phyloP scores from a whole-genome alignment of 1,139 yeast species.

The Lodderomyces jiufengensis region DNA sequence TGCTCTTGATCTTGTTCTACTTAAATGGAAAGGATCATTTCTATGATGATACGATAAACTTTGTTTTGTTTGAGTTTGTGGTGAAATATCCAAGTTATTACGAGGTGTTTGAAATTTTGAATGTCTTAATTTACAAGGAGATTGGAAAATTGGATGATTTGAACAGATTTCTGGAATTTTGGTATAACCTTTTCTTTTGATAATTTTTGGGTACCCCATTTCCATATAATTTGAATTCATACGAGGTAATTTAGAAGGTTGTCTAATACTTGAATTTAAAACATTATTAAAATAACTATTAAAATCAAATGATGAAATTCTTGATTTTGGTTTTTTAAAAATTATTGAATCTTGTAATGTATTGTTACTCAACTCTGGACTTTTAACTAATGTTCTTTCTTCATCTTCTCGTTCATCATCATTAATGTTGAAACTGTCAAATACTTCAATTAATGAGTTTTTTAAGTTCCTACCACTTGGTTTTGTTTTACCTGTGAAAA shows the following conservation, averaged over 20 bases:
- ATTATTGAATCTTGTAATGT: not conserved
- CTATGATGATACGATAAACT: conserved; percentile 4
- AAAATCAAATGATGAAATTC: conserved; percentile 10
- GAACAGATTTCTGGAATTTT: conserved; percentile 32
- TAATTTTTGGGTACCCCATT: conserved; percentile 22
- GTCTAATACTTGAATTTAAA: conserved; percentile 8
- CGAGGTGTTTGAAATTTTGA: too few species aligned
- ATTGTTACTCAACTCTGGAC: conserved; percentile 4
- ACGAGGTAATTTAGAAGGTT: conserved; percentile 23
- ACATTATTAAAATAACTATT: conserved; percentile 8
- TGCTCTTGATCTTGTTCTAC: conserved; percentile 5
- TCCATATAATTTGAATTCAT: conserved; percentile 23
- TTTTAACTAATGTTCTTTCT: conserved; percentile 9
- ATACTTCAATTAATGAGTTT: conserved; percentile 13
- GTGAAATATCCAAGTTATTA: too few species aligned
- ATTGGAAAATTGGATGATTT: conserved; percentile 29
- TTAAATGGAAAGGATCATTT: conserved; percentile 3
- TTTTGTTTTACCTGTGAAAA: conserved; percentile 13
- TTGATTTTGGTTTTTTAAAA: not conserved
- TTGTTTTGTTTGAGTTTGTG: too few species aligned
- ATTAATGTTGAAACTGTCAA: conserved; percentile 11
- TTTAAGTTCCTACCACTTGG: conserved; percentile 14
- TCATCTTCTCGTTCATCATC: conserved; percentile 21
- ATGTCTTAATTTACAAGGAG: conserved; percentile 16
- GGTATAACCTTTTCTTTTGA: conserved; percentile 18